A percentile compares a stretch with the other conserved stretches of the same genome.
phyloP scores from a whole-genome alignment of 164 flowering plant species.

The Santalum album region DNA sequence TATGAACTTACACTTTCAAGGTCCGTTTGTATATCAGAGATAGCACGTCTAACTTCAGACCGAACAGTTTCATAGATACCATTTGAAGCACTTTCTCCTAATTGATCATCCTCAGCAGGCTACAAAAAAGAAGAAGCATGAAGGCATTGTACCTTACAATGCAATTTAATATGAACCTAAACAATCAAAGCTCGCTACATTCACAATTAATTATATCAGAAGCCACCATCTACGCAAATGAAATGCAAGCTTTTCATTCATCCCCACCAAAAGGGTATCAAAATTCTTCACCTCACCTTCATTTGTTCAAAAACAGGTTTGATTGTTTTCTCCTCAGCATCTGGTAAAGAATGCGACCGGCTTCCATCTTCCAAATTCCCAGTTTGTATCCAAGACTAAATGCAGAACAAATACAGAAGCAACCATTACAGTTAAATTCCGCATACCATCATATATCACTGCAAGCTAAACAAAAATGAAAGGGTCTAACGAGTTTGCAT shows the following conservation, averaged over 20 bases:
- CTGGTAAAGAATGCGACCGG: conserved; percentile 40
- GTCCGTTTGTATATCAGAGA: conserved; percentile 52
- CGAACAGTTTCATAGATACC: conserved; percentile 54
- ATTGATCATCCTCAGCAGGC: conserved; percentile 18
- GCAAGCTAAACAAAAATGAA: no score
- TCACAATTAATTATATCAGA: background rate
- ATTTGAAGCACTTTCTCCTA: conserved; percentile 16
- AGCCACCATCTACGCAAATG: background rate
- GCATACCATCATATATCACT: no score
- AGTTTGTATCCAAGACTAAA: conserved; percentile 23
- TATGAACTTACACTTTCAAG: conserved; percentile 35
- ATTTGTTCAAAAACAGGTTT: conserved; percentile 48
- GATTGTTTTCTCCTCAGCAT: conserved; percentile 63
- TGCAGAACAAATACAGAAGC: background rate
- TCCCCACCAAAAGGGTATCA: no score
- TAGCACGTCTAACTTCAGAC: conserved; percentile 59
- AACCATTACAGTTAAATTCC: no score
- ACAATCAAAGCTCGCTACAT: background rate
- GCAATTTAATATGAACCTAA: background rate
- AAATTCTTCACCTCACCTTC: conserved; percentile 30
- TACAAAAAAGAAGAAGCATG: background rate
- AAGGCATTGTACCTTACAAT: background rate
- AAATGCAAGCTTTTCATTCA: no score
- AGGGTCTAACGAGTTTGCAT: background rate
- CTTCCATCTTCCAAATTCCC: conserved; percentile 42